These are phyloP conservation scores for Poa pratensis DNA, from an alignment of 176 grass and related monocot species.

Conservation along the genomic window DNA sequence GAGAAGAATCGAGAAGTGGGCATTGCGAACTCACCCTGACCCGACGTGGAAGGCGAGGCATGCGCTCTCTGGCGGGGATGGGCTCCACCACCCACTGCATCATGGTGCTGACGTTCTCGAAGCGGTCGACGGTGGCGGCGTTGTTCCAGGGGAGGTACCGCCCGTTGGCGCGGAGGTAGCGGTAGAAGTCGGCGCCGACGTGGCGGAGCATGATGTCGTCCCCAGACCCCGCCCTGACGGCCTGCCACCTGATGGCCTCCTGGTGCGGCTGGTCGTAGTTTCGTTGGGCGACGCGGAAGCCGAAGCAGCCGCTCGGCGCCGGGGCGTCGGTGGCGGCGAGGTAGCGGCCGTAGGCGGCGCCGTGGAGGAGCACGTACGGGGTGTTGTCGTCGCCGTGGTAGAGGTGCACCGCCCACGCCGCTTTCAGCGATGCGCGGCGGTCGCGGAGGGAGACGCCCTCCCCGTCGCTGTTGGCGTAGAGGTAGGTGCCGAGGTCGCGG, in stretches of 20 bases:
- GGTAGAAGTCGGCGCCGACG: not conserved
- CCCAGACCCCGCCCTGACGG: not conserved
- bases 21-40: not conserved
- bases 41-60: not conserved
- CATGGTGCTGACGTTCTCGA: not conserved
- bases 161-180: slow-evolving; percentile 36
- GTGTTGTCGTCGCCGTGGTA: not conserved
- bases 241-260: slow-evolving; percentile 12
- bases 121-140: not conserved
- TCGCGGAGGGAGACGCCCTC: not conserved
- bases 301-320: not conserved
- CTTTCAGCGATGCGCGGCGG: not conserved
- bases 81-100: slow-evolving; percentile 33
- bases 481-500: slow-evolving; percentile 18
- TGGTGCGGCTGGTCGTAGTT: not conserved
- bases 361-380: not conserved
- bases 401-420: slow-evolving; percentile 38
- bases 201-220: not conserved
- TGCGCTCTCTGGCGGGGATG: not conserved
- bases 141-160: slow-evolving; percentile 4
- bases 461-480: slow-evolving; percentile 33
- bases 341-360: too few species aligned
- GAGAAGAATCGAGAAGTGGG: not conserved
- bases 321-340: not conserved
- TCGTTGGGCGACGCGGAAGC: not conserved